phyloP scores from a whole-genome alignment of 176 grass and related monocot species.

The Elymus sibiricus region DNA sequence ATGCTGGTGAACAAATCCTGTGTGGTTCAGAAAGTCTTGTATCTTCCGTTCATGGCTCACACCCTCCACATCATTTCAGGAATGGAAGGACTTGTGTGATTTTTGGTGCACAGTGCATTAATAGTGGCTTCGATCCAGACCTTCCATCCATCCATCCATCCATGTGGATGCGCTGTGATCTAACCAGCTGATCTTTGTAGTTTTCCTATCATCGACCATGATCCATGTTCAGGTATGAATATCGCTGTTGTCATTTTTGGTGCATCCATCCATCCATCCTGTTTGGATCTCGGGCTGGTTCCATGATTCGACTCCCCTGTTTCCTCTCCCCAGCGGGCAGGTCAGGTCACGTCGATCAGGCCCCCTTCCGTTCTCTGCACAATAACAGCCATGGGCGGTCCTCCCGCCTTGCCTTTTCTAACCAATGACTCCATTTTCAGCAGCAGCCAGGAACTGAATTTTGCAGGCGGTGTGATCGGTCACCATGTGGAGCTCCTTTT shows the following conservation, averaged over 20 bases:
- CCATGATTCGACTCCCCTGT: slow-evolving; percentile 9
- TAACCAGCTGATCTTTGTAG: slow-evolving; percentile 20
- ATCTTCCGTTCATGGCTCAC: background rate
- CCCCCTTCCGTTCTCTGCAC: background rate
- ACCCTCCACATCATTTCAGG: background rate
- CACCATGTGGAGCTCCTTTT: slow-evolving; percentile 21
- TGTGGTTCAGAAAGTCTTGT: background rate
- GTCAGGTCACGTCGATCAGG: background rate
- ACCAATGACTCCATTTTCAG: background rate
- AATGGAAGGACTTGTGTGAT: background rate
- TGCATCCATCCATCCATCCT: background rate
- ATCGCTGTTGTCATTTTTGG: background rate
- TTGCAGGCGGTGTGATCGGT: slow-evolving; percentile 13
- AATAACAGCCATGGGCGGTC: slow-evolving; percentile 15
- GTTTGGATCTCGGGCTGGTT: slow-evolving; percentile 16
- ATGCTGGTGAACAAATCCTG: background rate
- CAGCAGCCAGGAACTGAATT: slow-evolving; percentile 10
- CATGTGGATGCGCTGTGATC: background rate
- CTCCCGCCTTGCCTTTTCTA: background rate
- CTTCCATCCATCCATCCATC: slow-evolving; percentile 3
- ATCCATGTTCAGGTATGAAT: slow-evolving; percentile 17
- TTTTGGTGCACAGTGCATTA: background rate
- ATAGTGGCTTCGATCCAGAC: background rate
- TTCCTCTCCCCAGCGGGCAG: slow-evolving; percentile 11
- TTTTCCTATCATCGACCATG: slow-evolving; percentile 15